These are phyloP conservation scores for Talinum fruticosum DNA, from an alignment of 148 eudicot genomes.

Conservation along the genomic window DNA sequence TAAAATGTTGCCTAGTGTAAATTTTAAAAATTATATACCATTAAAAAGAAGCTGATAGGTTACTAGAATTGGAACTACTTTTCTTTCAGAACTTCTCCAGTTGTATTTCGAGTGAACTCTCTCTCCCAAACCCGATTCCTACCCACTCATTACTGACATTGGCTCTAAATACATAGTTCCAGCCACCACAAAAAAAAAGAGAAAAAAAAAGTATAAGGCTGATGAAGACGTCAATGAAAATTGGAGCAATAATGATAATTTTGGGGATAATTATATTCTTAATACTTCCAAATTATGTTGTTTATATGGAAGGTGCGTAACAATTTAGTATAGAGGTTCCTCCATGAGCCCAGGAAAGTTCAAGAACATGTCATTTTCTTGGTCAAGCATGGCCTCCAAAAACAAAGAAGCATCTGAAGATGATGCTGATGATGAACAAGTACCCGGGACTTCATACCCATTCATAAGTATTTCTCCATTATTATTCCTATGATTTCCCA, in stretches of 20 bases:
- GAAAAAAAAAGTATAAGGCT: no score
- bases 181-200: no score
- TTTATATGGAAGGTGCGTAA: background rate
- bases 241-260: background rate
- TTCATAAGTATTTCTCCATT: background rate
- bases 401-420: conserved; percentile 32
- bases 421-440: background rate
- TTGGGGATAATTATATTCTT: background rate
- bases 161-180: no score
- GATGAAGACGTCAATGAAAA: background rate
- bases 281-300: no score
- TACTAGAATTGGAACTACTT: no score
- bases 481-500: background rate
- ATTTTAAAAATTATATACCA: no score
- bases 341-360: conserved; percentile 58
- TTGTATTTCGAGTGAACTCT: no score
- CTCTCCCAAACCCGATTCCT: no score
- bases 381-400: conserved; percentile 63
- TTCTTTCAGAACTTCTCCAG: no score
- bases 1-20: no score
- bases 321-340: conserved; percentile 52
- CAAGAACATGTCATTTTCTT: conserved; percentile 53
- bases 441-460: conserved; percentile 11
- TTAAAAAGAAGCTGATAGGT: no score
- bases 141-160: no score